Base-by-base conservation (phyloP, 352 stramenopile species). In the Phytophthora parvispora region DNA sequence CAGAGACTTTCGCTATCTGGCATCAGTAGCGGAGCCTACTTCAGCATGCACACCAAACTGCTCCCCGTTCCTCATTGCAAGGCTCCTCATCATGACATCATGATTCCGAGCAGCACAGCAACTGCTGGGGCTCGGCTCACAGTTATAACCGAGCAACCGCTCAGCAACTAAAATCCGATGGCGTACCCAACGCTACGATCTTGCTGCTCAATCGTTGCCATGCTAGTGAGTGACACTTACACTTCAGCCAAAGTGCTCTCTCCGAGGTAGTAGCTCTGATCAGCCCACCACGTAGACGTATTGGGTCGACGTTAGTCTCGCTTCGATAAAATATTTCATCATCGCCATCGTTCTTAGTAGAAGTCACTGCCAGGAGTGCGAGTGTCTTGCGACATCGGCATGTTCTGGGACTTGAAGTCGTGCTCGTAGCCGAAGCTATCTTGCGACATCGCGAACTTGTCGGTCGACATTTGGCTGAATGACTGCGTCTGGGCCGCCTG, bases 371-470 rank as follows among this genome's bases (percentile, higher is more conserved):
- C 77, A 13, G 75, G 75, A 36, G 52, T 34, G 27, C 80, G 86
- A 5, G 74, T 67, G 42, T 96, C 87, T 66, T 96, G 89, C 6
- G 86, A 94, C 89, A 94, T 93, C 4, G 86, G 81, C 7, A 94
- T 76, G 59, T 85, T 92, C 74, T 95, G 87, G 50, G 89, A 93
- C 80, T 96, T 93, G 68, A 90, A 96, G 58, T 94, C 86, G 45
- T 88, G 76, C 54, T 94, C 85, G 43, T 86, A 93, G 0, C 65
- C 81, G n/a, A 89, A 96, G 56, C 78, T 83, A 53, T 96, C 89
- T 63, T 96, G 89, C 20, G 86, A 94, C 85, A 96, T 90, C 48
- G 77, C 81, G 49, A 92, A 94, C 78, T 94, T 94, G 69, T 93
- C 87, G 4, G 67, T 77, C 32, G 89, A 96, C 62, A 92, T 72